Conservation (phyloP, 2,329 filamentous ascomycete species). For the Aspergillus chevalieri region DNA sequence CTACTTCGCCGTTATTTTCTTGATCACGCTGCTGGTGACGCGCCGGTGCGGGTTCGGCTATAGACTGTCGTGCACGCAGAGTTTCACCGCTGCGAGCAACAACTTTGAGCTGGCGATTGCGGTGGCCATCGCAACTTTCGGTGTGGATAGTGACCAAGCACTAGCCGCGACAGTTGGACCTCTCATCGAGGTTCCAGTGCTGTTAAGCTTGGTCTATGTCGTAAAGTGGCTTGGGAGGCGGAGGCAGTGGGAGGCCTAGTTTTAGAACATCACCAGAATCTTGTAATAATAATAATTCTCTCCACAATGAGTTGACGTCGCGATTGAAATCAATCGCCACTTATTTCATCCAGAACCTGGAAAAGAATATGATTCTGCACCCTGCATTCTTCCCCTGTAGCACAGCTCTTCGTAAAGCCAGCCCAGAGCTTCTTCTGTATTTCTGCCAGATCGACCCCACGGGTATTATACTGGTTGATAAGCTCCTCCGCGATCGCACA, state of each 20-base stretch:
- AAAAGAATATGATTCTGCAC: conserved; percentile 40
- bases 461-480: conserved; percentile 33
- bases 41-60: conserved; percentile 69
- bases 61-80: conserved; percentile 65
- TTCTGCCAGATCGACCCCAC: conserved; percentile 28
- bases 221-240: conserved; percentile 41
- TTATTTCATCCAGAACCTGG: conserved; percentile 34
- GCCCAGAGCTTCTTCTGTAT: conserved; percentile 29
- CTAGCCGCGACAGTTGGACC: conserved; percentile 78
- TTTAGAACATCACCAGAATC: not conserved
- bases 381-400: conserved; percentile 27
- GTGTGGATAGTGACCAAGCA: conserved; percentile 70
- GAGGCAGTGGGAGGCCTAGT: not conserved
- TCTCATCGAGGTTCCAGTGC: conserved; percentile 77
- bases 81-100: conserved; percentile 84
- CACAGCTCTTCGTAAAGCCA: conserved; percentile 25
- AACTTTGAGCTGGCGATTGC: conserved; percentile 92
- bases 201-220: conserved; percentile 70
- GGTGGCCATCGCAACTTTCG: conserved; percentile 76
- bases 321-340: conserved; percentile 17
- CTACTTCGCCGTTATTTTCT: conserved; percentile 74
- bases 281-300: not conserved
- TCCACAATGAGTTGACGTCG: too few species aligned
- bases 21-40: conserved; percentile 57
- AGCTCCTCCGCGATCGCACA: conserved; percentile 35